Percentiles rank a stretch among this genome's conserved stretches.
These are phyloP conservation scores for Aspergillus haitiensis DNA, from an alignment of 495 filamentous ascomycete genomes.

Conservation along the genomic window DNA sequence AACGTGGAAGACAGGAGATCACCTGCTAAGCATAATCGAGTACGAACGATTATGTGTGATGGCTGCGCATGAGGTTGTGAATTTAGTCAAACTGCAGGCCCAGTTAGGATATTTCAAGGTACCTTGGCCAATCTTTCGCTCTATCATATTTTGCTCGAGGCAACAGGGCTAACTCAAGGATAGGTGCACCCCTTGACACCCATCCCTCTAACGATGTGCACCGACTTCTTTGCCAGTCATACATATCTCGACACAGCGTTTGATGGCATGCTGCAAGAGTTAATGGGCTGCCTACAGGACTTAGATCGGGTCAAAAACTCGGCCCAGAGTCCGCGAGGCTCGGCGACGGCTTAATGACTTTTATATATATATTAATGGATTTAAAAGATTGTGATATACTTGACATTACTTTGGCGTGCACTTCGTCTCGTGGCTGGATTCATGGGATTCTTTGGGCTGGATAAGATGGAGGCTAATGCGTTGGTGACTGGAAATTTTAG, in stretches of 20 bases:
- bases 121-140: not conserved
- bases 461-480: not conserved
- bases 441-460: not conserved
- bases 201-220: slow-evolving; percentile 29
- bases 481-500: not conserved
- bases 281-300: slow-evolving; percentile 25
- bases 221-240: slow-evolving; percentile 26
- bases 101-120: slow-evolving; percentile 29
- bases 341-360: slow-evolving; percentile 4
- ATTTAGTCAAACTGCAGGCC: slow-evolving; percentile 25
- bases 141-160: not conserved
- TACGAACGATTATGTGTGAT: slow-evolving; percentile 26
- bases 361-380: not conserved
- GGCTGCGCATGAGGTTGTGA: slow-evolving; percentile 27
- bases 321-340: slow-evolving; percentile 11
- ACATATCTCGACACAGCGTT: slow-evolving; percentile 24
- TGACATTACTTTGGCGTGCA: not conserved
- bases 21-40: slow-evolving; percentile 26
- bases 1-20: slow-evolving; percentile 28
- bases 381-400: not conserved
- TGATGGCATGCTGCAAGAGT: slow-evolving; percentile 24
- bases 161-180: not conserved
- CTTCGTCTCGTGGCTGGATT: slow-evolving; percentile 6
- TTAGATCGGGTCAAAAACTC: slow-evolving; percentile 28
- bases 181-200: slow-evolving; percentile 29